phyloP scores from a whole-genome alignment of 805 yeast genomes.

The Metschnikowia corniflorae region DNA sequence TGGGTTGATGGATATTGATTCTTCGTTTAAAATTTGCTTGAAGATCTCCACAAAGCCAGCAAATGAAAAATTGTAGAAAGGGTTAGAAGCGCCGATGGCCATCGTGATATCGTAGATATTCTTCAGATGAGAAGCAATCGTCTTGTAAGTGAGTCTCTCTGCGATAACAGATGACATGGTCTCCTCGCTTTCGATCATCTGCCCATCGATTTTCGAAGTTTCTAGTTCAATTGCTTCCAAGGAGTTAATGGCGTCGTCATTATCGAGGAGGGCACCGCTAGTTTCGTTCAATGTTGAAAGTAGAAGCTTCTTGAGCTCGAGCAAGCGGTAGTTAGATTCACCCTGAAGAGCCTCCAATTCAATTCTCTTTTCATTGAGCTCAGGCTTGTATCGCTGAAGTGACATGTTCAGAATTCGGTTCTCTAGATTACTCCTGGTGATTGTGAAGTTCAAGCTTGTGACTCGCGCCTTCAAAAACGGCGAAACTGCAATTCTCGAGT shows the following conservation, averaged over 20 bases:
- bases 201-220: constrained; percentile 48
- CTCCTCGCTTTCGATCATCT: constrained; percentile 50
- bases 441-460: constrained; percentile 62
- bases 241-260: constrained; percentile 54
- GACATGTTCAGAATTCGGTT: constrained; percentile 57
- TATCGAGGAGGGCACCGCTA: constrained; percentile 63
- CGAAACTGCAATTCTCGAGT: constrained; percentile 44
- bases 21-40: constrained; percentile 13
- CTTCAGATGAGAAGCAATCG: constrained; percentile 56
- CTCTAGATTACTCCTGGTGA: constrained; percentile 66
- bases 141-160: constrained; percentile 44
- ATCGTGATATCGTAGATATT: constrained; percentile 47
- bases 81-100: constrained; percentile 31
- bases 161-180: constrained; percentile 55
- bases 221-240: constrained; percentile 67
- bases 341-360: constrained; percentile 54
- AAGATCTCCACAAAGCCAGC: constrained; percentile 25
- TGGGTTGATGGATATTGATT: constrained; percentile 18
- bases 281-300: constrained; percentile 55
- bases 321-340: constrained; percentile 54
- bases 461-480: constrained; percentile 62
- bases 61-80: constrained; percentile 59
- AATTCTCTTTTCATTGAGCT: constrained; percentile 53
- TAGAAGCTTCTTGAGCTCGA: constrained; percentile 54
- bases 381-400: constrained; percentile 58